phyloP scores from a whole-genome alignment of 441 rosid species.

The Cnidoscolus chayamansa region DNA sequence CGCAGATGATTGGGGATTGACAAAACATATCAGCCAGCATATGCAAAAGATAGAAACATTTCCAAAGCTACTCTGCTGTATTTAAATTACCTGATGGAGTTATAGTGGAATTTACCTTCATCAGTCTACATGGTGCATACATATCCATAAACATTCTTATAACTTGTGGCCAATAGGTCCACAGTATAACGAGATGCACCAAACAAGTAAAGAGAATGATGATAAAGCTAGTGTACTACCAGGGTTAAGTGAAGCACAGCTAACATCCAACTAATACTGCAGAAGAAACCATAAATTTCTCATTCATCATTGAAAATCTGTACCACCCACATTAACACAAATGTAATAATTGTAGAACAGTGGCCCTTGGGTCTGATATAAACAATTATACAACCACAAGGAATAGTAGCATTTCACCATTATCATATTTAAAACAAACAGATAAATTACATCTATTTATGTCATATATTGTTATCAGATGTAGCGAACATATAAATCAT shows the following conservation, averaged over 20 bases:
- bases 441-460: not conserved
- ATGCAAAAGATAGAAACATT: not conserved
- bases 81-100: no score
- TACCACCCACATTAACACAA: not conserved
- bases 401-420: slow-evolving; percentile 5
- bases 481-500: not conserved
- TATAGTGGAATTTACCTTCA: not conserved
- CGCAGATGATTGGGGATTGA: slow-evolving; percentile 2
- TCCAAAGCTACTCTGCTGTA: not conserved
- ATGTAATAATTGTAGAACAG: not conserved
- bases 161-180: not conserved
- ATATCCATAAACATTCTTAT: not conserved
- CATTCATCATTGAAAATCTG: slow-evolving; percentile 1
- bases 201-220: not conserved
- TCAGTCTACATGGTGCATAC: not conserved
- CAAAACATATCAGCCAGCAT: not conserved
- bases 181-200: not conserved
- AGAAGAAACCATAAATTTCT: not conserved
- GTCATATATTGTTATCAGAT: not conserved
- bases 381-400: slow-evolving; percentile 11
- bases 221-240: not conserved
- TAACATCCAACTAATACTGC: not conserved
- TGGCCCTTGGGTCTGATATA: not conserved
- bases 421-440: slow-evolving; percentile 10
- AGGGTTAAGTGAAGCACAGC: not conserved